phyloP scores from a whole-genome alignment of 129 eudicot species.

The Helianthus tuberosus region DNA sequence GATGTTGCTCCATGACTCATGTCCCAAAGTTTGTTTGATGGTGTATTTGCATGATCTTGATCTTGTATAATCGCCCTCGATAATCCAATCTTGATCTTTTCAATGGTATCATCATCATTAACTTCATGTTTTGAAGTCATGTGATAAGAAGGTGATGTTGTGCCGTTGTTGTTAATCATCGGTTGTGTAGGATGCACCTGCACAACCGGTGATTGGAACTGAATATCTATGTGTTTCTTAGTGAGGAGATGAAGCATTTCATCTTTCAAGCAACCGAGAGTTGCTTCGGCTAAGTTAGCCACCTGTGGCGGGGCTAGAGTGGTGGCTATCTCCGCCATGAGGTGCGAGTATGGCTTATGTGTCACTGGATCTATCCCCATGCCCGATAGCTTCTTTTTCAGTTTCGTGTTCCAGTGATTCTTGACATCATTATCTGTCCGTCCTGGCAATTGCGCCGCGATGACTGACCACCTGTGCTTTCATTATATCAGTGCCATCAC shows the following conservation, averaged over 20 bases:
- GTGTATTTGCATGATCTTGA: constrained; percentile 36
- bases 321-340: constrained; percentile 89
- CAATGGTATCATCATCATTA: constrained; percentile 56
- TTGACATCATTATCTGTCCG: constrained; percentile 96
- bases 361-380: constrained; percentile 99
- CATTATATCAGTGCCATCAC: background rate
- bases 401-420: constrained; percentile 95
- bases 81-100: constrained; percentile 70
- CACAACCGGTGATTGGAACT: constrained; percentile 47
- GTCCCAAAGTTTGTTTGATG: constrained; percentile 54
- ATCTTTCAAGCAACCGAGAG: constrained; percentile 94
- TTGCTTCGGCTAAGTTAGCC: constrained; percentile 90
- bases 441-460: constrained; percentile 94
- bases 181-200: constrained; percentile 16
- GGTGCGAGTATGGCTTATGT: constrained; percentile 95
- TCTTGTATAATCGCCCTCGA: constrained; percentile 78
- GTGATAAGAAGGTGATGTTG: constrained; percentile 25
- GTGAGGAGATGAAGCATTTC: constrained; percentile 97
- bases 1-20: constrained; percentile 42
- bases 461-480: constrained; percentile 79
- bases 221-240: constrained; percentile 75
- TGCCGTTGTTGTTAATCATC: constrained; percentile 19
- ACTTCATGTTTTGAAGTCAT: constrained; percentile 48
- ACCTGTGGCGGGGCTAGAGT: constrained; percentile 92
- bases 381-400: constrained; percentile 92